Evolutionary conservation across 2,329 filamentous ascomycete species (phyloP).

Genomic region (Dactylonectria estremocensis): DNA sequence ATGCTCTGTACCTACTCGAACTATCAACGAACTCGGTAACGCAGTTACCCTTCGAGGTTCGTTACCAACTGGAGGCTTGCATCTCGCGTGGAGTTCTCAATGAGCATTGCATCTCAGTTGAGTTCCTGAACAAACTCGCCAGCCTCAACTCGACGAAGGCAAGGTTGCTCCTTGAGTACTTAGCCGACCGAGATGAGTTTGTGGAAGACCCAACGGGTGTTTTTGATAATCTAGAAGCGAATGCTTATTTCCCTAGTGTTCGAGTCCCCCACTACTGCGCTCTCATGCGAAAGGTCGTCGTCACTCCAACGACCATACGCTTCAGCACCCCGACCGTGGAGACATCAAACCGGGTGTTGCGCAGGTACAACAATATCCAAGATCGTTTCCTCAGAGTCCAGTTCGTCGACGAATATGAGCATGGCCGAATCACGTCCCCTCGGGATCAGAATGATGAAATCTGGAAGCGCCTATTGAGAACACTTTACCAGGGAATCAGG

Average conservation of each 20-base stretch:
- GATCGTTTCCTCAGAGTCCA: conserved; percentile 92
- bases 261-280: conserved; percentile 81
- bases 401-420: conserved; percentile 84
- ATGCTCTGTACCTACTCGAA: conserved; percentile 50
- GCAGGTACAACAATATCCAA: conserved; percentile 76
- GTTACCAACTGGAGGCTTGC: conserved; percentile 95
- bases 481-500: conserved; percentile 82
- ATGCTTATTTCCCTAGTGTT: conserved; percentile 62
- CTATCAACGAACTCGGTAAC: conserved; percentile 35
- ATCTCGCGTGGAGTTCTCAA: conserved; percentile 84
- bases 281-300: conserved; percentile 80
- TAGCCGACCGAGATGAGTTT: conserved; percentile 74
- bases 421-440: conserved; percentile 70
- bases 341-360: conserved; percentile 88
- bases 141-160: conserved; percentile 64
- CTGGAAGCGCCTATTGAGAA: conserved; percentile 80
- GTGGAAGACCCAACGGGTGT: conserved; percentile 81
- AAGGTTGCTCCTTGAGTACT: conserved; percentile 79
- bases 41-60: conserved; percentile 77
- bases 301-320: conserved; percentile 89
- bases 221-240: conserved; percentile 70
- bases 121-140: conserved; percentile 78
- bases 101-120: conserved; percentile 78
- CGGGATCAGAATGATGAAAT: conserved; percentile 76
- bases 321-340: conserved; percentile 85